These are phyloP conservation scores for Chrysanthemum makinoi DNA, from an alignment of 129 eudicot species.

Conservation along the genomic window DNA sequence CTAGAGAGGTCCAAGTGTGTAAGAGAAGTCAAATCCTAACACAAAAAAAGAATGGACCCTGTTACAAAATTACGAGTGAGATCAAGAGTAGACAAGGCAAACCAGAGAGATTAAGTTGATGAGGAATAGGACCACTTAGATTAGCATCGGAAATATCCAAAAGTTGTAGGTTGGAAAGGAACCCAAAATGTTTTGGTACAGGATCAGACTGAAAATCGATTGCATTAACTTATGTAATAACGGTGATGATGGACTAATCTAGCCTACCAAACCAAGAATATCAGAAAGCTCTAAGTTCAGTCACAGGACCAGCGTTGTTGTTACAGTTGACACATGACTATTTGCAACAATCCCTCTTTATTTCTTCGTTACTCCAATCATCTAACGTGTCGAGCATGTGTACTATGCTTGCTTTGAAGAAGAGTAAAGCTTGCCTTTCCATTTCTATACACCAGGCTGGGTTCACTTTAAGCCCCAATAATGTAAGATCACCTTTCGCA, in stretches of 20 bases:
- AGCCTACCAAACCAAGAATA: not conserved
- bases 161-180: conserved; percentile 18
- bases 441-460: conserved; percentile 1
- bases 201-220: conserved; percentile 1
- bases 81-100: conserved; percentile 26
- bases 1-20: not conserved
- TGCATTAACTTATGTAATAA: conserved; percentile 1
- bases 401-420: conserved; percentile 17
- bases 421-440: conserved; percentile 30
- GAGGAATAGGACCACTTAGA: conserved; percentile 24
- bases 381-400: not conserved
- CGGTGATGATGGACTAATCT: conserved; percentile 24
- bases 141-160: conserved; percentile 1
- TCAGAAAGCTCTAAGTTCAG: conserved; percentile 14
- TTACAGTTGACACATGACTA: conserved; percentile 35
- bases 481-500: not conserved
- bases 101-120: conserved; percentile 25
- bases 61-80: not conserved
- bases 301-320: conserved; percentile 32
- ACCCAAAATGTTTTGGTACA: conserved; percentile 20
- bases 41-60: conserved; percentile 17
- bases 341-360: conserved; percentile 37
- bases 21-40: conserved; percentile 15
- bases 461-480: not conserved
- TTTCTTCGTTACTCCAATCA: conserved; percentile 33